phyloP scores from a whole-genome alignment of 208 protist genomes.

The Crithidia fasciculata region DNA sequence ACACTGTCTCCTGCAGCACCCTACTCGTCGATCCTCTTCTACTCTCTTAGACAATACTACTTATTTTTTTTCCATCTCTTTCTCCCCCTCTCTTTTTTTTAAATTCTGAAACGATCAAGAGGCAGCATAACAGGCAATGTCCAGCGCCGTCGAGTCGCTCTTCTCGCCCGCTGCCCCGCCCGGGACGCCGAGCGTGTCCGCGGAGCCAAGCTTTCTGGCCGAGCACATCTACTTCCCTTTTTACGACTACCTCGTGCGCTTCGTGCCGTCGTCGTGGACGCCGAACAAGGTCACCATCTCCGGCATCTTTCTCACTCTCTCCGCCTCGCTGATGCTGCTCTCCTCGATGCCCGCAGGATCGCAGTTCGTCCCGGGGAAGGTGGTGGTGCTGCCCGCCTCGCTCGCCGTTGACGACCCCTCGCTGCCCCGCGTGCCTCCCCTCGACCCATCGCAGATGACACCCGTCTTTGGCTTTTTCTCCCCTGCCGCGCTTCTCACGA shows the following conservation, averaged over 20 bases:
- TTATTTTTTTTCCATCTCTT: not conserved
- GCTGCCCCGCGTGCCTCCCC: conserved; percentile 31
- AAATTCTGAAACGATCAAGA: not conserved
- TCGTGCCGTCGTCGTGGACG: conserved; percentile 65
- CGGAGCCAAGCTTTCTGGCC: conserved; percentile 69
- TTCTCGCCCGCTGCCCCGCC: conserved; percentile 45
- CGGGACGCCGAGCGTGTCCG: conserved; percentile 36
- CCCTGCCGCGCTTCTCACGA: conserved; percentile 45
- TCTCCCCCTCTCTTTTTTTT: not conserved
- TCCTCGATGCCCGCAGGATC: conserved; percentile 62
- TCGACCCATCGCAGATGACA: conserved; percentile 40
- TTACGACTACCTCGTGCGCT: conserved; percentile 75
- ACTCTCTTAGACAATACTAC: not conserved
- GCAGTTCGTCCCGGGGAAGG: conserved; percentile 59
- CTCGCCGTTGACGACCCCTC: conserved; percentile 33
- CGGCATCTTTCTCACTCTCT: conserved; percentile 73
- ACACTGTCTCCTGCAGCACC: no score
- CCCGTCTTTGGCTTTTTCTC: conserved; percentile 49
- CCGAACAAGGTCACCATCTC: conserved; percentile 86
- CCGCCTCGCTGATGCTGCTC: conserved; percentile 81
- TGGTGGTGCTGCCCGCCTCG: conserved; percentile 52
- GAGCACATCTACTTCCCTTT: conserved; percentile 85
- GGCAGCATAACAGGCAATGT: not conserved
- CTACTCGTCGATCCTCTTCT: not conserved
- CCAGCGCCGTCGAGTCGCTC: not conserved